Percentiles rank a stretch among this genome's conserved stretches.
phyloP scores from a whole-genome alignment of 2,329 filamentous ascomycete species.

The Trichoderma sp. region DNA sequence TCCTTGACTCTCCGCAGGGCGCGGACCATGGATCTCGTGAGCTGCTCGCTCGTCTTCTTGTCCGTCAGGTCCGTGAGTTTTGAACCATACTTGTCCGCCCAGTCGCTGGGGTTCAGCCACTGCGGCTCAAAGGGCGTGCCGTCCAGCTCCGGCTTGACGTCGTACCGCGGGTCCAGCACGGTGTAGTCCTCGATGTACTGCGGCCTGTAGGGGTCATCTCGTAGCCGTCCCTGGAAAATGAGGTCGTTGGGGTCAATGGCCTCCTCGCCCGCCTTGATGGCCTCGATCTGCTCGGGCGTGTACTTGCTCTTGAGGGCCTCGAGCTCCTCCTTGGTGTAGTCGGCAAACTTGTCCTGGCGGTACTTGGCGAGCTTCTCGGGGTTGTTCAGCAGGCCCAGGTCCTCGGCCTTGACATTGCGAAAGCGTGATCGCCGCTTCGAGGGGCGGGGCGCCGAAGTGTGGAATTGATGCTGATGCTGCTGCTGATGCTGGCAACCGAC shows the following conservation, averaged over 20 bases:
- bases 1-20: slow-evolving; percentile 46
- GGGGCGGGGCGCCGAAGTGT: slow-evolving; percentile 50
- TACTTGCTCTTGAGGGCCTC: slow-evolving; percentile 66
- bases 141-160: slow-evolving; percentile 60
- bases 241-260: slow-evolving; percentile 75
- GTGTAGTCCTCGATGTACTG: slow-evolving; percentile 83
- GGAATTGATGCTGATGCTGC: slow-evolving; percentile 43
- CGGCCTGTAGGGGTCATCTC: slow-evolving; percentile 70
- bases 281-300: slow-evolving; percentile 76
- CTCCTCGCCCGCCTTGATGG: slow-evolving; percentile 77
- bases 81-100: slow-evolving; percentile 54
- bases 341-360: slow-evolving; percentile 53
- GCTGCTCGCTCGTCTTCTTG: slow-evolving; percentile 46
- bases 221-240: slow-evolving; percentile 68
- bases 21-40: slow-evolving; percentile 44
- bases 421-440: slow-evolving; percentile 53
- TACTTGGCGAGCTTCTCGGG: slow-evolving; percentile 48
- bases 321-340: slow-evolving; percentile 69
- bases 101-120: slow-evolving; percentile 64
- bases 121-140: slow-evolving; percentile 53
- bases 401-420: slow-evolving; percentile 52
- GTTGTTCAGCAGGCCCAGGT: slow-evolving; percentile 50
- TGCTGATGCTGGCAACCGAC: slow-evolving; percentile 21
- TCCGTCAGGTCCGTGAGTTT: slow-evolving; percentile 47
- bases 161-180: slow-evolving; percentile 73